Base-by-base conservation (phyloP, 1,139 yeast genomes). In the Yamadazyma triangularis region DNA sequence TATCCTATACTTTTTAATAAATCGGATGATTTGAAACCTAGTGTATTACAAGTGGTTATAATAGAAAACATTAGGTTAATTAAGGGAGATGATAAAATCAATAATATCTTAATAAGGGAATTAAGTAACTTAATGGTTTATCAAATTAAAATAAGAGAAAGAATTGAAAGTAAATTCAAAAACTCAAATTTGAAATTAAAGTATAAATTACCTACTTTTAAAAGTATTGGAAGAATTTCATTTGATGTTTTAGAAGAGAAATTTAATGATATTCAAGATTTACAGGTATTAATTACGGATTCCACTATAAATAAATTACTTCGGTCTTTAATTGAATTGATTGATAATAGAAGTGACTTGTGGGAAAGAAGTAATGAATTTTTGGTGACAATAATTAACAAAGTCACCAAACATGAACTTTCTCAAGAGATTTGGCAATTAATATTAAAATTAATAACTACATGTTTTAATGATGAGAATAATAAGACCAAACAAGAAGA, bases 151-250 rank as follows among this genome's bases (percentile, higher is more conserved):
- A 71, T 78, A 0, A 60, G 82, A 36, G 64, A 63, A 13, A 57
- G 79, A 36, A 81, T 81, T 29, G 66, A 47, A 41, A 63, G 47
- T 34, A 60, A 53, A 43, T 50, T 54, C 29, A 50, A 41, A 15
- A 50, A 54, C 27, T 54, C 55, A 26, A 45, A 48, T 27, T 38
- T 53, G 11, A 51, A 51, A 22, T 47, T 52, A 15, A 59, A 53
- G 30, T 54, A 61, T 8, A 76, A 75, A 36, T 62, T 74, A 18
- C 91, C 95, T 2, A 71, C 87, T 0, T 87, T 81, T 48, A 68
- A 78, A 23, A 77, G 87, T 0, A 57, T 82, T 3, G 73, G 91
- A 41, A 68, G 68, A 33, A 48, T 56, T 18, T 66, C 85, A 1
- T 58, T 79, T 32, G 56, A 53, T 9, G 42, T 72, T 7, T 46